Percentiles rank a stretch among this genome's conserved stretches.
Conservation (phyloP, 2,329 filamentous ascomycete species). For the Fonsecaea monophora region DNA sequence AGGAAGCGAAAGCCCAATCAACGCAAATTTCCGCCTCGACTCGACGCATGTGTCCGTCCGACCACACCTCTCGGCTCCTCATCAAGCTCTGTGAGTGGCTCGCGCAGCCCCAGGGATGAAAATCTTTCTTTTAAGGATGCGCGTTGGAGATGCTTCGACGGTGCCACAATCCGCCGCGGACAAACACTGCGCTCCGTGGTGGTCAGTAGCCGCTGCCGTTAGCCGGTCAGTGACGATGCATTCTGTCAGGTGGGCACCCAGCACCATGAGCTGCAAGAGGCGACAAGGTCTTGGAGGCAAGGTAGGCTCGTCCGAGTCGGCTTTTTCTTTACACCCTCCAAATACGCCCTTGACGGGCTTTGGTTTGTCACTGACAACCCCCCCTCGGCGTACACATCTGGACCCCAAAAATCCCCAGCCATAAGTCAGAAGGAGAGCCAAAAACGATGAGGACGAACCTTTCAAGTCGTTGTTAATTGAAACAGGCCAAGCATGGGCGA, state of each 20-base stretch:
- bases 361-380: slow-evolving; percentile 16
- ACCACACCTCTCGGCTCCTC: background rate
- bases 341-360: background rate
- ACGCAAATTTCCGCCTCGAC: background rate
- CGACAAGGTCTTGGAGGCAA: slow-evolving; percentile 10
- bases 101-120: background rate
- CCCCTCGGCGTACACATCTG: background rate
- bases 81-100: background rate
- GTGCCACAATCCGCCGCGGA: background rate
- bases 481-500: slow-evolving; percentile 16
- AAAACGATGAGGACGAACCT: slow-evolving; percentile 3
- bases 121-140: slow-evolving; percentile 3
- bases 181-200: background rate
- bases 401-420: background rate
- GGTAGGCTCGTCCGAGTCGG: background rate
- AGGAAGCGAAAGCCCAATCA: background rate
- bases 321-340: slow-evolving; percentile 9
- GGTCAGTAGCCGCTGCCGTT: slow-evolving; percentile 8
- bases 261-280: slow-evolving; percentile 9
- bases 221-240: slow-evolving; percentile 12
- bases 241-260: background rate
- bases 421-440: slow-evolving; percentile 8
- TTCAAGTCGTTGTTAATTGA: background rate
- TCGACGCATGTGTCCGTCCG: background rate
- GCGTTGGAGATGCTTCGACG: background rate